phyloP scores from a whole-genome alignment of 371 early-diverging fungal species.

The Mucor mucedo region DNA sequence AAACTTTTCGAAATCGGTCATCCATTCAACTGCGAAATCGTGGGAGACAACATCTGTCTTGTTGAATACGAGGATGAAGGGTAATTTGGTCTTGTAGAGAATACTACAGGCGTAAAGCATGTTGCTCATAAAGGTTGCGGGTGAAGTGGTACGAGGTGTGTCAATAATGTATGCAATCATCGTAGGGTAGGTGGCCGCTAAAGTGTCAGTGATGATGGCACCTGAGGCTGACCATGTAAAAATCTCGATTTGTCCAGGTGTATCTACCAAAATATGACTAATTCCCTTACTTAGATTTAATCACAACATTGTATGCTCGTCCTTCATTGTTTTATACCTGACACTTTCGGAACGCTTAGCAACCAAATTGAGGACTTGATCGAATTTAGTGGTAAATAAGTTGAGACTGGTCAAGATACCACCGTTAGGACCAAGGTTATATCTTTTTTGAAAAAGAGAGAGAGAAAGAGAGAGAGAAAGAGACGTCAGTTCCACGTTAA shows the following conservation, averaged over 20 bases:
- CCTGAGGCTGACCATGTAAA: slow-evolving; percentile 99
- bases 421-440: slow-evolving; percentile 99
- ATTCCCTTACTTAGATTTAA: neutral
- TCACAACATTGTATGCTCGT: neutral
- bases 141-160: slow-evolving; percentile 90
- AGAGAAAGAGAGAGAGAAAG: too few species aligned
- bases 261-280: slow-evolving; percentile 94
- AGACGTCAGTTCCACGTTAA: neutral
- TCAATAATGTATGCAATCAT: slow-evolving; percentile 97
- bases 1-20: slow-evolving; percentile 96
- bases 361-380: slow-evolving; percentile 89
- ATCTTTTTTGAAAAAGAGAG: slow-evolving; percentile 51
- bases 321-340: slow-evolving; percentile 54
- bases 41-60: slow-evolving; percentile 94
- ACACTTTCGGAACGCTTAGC: slow-evolving; percentile 77
- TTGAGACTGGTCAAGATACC: slow-evolving; percentile 98
- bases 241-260: slow-evolving; percentile 99
- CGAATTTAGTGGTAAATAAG: slow-evolving; percentile 96
- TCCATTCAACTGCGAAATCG: slow-evolving; percentile 94
- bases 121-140: slow-evolving; percentile 99
- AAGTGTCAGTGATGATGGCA: slow-evolving; percentile 94
- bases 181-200: slow-evolving; percentile 93
- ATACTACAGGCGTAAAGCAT: slow-evolving; percentile 99
- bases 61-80: slow-evolving; percentile 96
- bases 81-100: slow-evolving; percentile 95